Evolutionary conservation across 2,329 filamentous ascomycete genomes (phyloP), one percentile per base, ranked within the genome.

Genomic region (Ophiostoma sp.): DNA sequence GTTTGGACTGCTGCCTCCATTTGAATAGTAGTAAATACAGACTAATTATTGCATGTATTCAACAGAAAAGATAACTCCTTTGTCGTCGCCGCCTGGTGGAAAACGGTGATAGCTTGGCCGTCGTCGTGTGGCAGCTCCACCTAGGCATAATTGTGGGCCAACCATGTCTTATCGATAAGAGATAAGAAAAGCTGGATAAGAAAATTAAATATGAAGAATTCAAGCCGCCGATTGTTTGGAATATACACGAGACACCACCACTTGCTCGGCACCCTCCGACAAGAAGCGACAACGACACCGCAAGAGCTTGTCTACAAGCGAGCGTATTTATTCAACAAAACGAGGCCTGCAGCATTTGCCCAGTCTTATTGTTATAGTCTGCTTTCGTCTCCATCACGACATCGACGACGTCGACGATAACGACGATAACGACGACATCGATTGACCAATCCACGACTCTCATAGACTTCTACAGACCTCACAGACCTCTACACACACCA

Each of bases 1-100:
- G 54, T 60, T 13, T 23, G 54, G 6, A 48, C 44, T 41, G 74
- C 77, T 27, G 75, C 75, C 62, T 78, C 79, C 84, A 82, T 70
- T 41, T 57, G 31, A 27, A 57, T 48, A 48, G 13, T 48, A 48
- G 20, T 1, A 11, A 54, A n/a, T 23, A 10, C 13, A 11, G 41
- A 44, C 15, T 3, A 44, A 44, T 44, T 39, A 7, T 39, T 39
- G 36, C 36, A 39, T 13, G 13, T 13, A 13, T 17, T 44, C 10
- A 10, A 36, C 15, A 48, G 15, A 48, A 48, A 48, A 8, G n/a
- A 7, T 27, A 23, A 15, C 1, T 27, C 17, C 27, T 15, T 33
- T 62, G 57, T 62, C 57, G 15, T 33, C 27, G 57, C 7, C 8
- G 20, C 35, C 20, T 31, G 66, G 66, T 31, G 52, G 57, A 39